Evolutionary conservation across 2,329 filamentous ascomycete genomes (phyloP).

Genomic region (Ophiobolus disseminans): DNA sequence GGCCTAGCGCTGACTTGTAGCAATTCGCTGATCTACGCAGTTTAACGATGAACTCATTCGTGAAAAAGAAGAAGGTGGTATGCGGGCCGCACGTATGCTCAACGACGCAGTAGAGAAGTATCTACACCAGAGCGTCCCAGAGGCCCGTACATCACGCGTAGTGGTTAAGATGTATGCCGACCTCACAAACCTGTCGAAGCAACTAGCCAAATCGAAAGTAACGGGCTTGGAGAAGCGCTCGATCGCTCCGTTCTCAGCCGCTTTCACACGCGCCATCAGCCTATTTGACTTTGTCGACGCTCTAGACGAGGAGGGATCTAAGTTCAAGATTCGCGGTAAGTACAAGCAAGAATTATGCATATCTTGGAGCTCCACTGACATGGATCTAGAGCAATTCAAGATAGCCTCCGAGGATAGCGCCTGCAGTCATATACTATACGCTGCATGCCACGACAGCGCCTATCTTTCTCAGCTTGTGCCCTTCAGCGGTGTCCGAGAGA

Average conservation of each 20-base stretch:
- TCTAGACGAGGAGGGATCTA: constrained; percentile 65
- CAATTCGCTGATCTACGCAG: constrained; percentile 10
- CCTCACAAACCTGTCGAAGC: constrained; percentile 60
- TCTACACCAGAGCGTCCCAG: constrained; percentile 28
- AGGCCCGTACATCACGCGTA: constrained; percentile 58
- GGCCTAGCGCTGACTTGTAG: neutral
- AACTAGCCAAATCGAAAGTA: constrained; percentile 58
- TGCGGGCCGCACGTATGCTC: constrained; percentile 61
- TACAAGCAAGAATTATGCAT: neutral
- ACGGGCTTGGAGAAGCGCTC: constrained; percentile 63
- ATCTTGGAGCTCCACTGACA: constrained; percentile 5
- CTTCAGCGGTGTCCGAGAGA: constrained; percentile 57
- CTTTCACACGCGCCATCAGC: constrained; percentile 64
- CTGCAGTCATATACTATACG: constrained; percentile 70
- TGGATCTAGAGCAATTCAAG: constrained; percentile 45
- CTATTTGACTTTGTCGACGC: constrained; percentile 69
- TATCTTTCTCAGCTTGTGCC: constrained; percentile 65
- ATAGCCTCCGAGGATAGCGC: constrained; percentile 65
- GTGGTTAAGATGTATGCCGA: constrained; percentile 66
- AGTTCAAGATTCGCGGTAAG: constrained; percentile 65
- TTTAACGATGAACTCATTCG: constrained; percentile 60
- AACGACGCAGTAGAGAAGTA: constrained; percentile 58
- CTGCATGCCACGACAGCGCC: constrained; percentile 66
- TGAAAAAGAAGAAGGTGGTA: constrained; percentile 61
- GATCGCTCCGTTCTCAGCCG: constrained; percentile 62